These are phyloP conservation scores for Sanghuangporus weigelae DNA, from an alignment of 1,284 basidiomycete species.

Conservation along the genomic window DNA sequence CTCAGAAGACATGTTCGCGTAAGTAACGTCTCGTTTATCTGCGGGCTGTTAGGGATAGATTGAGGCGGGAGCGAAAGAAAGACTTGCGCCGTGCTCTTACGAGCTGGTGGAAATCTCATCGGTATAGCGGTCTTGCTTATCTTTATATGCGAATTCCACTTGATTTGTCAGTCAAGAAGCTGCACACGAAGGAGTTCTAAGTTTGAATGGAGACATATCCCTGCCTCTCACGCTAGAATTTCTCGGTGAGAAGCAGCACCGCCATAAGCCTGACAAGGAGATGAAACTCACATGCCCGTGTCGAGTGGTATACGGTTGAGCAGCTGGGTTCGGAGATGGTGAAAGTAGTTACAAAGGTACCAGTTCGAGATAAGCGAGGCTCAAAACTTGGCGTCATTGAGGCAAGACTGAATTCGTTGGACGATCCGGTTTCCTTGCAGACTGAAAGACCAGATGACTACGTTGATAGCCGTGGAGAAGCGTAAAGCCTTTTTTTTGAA, in stretches of 20 bases:
- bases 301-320: background rate
- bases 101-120: background rate
- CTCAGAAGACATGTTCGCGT: background rate
- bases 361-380: no score
- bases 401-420: no score
- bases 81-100: background rate
- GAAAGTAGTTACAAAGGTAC: background rate
- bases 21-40: background rate
- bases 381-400: no score
- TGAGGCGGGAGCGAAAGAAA: background rate
- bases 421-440: no score
- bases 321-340: background rate
- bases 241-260: background rate
- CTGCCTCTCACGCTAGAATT: slow-evolving; percentile 2
- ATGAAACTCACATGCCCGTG: background rate
- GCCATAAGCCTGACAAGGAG: background rate
- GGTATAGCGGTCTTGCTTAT: background rate
- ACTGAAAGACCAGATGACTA: no score
- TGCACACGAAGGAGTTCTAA: background rate
- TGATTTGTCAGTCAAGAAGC: background rate
- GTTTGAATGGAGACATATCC: background rate
- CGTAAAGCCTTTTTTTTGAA: background rate
- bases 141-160: background rate
- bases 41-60: no score
- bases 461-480: no score